Evolutionary conservation across 2,329 filamentous ascomycete genomes (phyloP).

Genomic region (Graphilbum ipis-grandicollis): DNA sequence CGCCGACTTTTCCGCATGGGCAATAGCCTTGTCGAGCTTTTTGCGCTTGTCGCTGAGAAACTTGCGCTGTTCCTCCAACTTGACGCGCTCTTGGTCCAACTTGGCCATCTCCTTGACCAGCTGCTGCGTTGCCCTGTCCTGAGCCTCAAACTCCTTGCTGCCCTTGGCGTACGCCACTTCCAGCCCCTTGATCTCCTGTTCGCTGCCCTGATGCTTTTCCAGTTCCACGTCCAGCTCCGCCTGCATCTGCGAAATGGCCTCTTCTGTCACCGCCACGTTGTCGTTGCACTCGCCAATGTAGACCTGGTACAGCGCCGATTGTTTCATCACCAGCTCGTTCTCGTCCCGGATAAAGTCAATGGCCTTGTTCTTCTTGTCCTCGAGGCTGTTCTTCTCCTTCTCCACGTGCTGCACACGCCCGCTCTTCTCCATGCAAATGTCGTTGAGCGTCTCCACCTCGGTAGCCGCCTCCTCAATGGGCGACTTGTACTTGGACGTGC

Average conservation of each 20-base stretch:
- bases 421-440: conserved; percentile 89
- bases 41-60: conserved; percentile 82
- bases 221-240: conserved; percentile 71
- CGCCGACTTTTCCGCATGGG: conserved; percentile 56
- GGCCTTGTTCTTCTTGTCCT: conserved; percentile 94
- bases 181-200: conserved; percentile 77
- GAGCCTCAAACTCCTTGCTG: conserved; percentile 64
- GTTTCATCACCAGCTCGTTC: conserved; percentile 79
- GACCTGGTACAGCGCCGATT: conserved; percentile 83
- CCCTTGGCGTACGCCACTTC: conserved; percentile 71
- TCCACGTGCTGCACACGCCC: conserved; percentile 92
- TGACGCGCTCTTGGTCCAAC: conserved; percentile 91
- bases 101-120: conserved; percentile 77
- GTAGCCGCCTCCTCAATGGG: conserved; percentile 87
- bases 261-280: conserved; percentile 74
- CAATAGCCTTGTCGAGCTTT: conserved; percentile 80
- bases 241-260: conserved; percentile 83
- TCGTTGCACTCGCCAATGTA: conserved; percentile 78
- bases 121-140: conserved; percentile 66
- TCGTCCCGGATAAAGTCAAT: conserved; percentile 79
- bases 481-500: conserved; percentile 94
- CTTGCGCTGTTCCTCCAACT: conserved; percentile 95
- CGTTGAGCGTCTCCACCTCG: conserved; percentile 84
- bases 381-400: conserved; percentile 82
- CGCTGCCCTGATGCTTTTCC: conserved; percentile 78